Percentiles rank a stretch among this genome's conserved stretches.
Evolutionary conservation across 306 rosid species (phyloP).

Genomic region (Corylus americana): DNA sequence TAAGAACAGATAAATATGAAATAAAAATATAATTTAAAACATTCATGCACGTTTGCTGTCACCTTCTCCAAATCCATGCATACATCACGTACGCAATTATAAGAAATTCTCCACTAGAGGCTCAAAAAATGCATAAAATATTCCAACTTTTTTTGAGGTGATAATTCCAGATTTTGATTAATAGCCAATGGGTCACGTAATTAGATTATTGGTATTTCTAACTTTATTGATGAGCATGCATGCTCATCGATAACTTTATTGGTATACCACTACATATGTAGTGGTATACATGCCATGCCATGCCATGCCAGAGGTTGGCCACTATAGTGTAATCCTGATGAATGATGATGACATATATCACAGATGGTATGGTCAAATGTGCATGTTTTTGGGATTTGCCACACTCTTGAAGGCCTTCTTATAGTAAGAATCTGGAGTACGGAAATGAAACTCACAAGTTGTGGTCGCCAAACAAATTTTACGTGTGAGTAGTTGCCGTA

Average conservation of each 20-base stretch:
- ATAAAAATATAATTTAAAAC: no score
- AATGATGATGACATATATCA: constrained; percentile 20
- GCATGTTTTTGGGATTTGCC: background rate
- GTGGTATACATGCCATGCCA: constrained; percentile 2
- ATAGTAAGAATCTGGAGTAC: constrained; percentile 3
- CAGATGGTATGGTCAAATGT: constrained; percentile 4
- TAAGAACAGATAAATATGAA: no score
- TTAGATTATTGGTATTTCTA: background rate
- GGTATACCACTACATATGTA: no score
- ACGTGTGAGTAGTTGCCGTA: constrained; percentile 14
- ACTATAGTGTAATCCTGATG: no score
- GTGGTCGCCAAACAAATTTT: constrained; percentile 6
- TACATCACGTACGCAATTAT: no score
- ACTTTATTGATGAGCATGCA: background rate
- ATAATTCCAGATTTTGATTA: constrained; percentile 23
- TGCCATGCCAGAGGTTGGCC: constrained; percentile 8
- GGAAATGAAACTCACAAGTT: background rate
- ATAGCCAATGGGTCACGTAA: constrained; percentile 24
- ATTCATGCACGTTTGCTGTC: no score
- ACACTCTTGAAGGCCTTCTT: background rate
- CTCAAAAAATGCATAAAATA: background rate
- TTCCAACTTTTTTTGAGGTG: background rate
- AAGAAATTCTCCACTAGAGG: no score
- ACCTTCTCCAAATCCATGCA: no score
- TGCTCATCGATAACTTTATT: no score